Conservation (phyloP, 2,329 filamentous ascomycete species). For the Sclerotiophoma versabilis region DNA sequence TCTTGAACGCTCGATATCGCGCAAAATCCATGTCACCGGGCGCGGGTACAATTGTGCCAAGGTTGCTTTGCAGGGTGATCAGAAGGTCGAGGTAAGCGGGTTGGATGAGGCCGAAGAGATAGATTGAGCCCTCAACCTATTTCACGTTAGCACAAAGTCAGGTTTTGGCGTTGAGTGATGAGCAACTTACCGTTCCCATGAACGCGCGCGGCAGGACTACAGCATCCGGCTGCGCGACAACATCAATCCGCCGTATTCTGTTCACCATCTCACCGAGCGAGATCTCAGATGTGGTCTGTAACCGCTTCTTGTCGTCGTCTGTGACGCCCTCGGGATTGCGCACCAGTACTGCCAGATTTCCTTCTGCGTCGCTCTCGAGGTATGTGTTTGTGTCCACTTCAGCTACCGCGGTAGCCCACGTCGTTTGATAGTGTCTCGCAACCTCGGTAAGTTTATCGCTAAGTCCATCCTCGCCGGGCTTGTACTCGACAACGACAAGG, state of each 20-base stretch:
- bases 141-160: slow-evolving; percentile 14
- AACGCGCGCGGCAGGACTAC: slow-evolving; percentile 84
- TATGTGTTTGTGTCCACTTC: slow-evolving; percentile 76
- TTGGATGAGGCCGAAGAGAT: slow-evolving; percentile 83
- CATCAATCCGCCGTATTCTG: slow-evolving; percentile 76
- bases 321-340: slow-evolving; percentile 76
- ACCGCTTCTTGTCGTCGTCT: slow-evolving; percentile 71
- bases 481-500: slow-evolving; percentile 77
- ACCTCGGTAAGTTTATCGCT: slow-evolving; percentile 73
- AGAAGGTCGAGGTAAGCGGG: slow-evolving; percentile 77
- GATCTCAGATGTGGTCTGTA: slow-evolving; percentile 81
- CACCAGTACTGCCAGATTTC: slow-evolving; percentile 83
- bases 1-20: slow-evolving; percentile 82
- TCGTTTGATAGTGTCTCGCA: slow-evolving; percentile 79
- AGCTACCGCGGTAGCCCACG: slow-evolving; percentile 82
- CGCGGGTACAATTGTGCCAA: slow-evolving; percentile 71
- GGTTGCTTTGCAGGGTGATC: slow-evolving; percentile 77
- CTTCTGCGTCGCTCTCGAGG: slow-evolving; percentile 84
- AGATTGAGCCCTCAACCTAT: slow-evolving; percentile 88
- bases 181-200: slow-evolving; percentile 77
- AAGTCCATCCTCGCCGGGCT: slow-evolving; percentile 63
- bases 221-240: slow-evolving; percentile 69
- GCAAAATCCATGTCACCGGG: slow-evolving; percentile 79
- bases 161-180: background rate
- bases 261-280: slow-evolving; percentile 94